phyloP scores from a whole-genome alignment of 2,329 filamentous ascomycete species.

The Atkinsonella hypoxylon region DNA sequence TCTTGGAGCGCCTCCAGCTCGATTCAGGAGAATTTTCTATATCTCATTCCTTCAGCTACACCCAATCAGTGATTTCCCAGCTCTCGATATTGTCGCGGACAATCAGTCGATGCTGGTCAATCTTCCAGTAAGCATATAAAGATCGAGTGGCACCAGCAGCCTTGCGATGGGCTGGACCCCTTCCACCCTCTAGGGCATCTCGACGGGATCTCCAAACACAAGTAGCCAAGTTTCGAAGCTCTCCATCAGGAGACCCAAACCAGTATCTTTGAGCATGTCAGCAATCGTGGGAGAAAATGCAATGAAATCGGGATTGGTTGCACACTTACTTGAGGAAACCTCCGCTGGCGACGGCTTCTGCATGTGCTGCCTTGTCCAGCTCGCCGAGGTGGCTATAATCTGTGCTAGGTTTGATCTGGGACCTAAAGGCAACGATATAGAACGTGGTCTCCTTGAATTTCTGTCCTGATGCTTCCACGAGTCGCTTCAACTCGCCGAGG shows the following conservation, averaged over 20 bases:
- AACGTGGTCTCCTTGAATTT: slow-evolving; percentile 53
- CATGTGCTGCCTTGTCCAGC: slow-evolving; percentile 68
- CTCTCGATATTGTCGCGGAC: slow-evolving; percentile 51
- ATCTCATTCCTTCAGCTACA: background rate
- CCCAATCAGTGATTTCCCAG: slow-evolving; percentile 54
- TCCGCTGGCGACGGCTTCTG: slow-evolving; percentile 66
- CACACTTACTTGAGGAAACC: slow-evolving; percentile 62
- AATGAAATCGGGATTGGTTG: background rate
- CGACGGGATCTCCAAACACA: slow-evolving; percentile 53
- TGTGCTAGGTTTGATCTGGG: slow-evolving; percentile 53
- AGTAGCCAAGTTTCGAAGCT: slow-evolving; percentile 71
- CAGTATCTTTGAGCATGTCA: slow-evolving; percentile 51
- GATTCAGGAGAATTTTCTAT: background rate
- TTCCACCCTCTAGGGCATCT: slow-evolving; percentile 47
- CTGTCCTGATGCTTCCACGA: slow-evolving; percentile 33
- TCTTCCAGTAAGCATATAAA: slow-evolving; percentile 54
- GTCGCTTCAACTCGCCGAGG: slow-evolving; percentile 41
- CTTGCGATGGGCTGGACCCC: slow-evolving; percentile 48
- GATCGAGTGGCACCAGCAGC: slow-evolving; percentile 53
- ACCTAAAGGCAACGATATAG: slow-evolving; percentile 79
- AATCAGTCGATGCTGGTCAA: slow-evolving; percentile 57
- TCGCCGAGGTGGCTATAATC: slow-evolving; percentile 56
- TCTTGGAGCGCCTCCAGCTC: no score
- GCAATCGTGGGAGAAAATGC: background rate
- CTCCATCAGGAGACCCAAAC: slow-evolving; percentile 64